These are phyloP conservation scores for Cadophora sp. DNA, from an alignment of 2,329 filamentous ascomycete genomes.

Conservation along the genomic window DNA sequence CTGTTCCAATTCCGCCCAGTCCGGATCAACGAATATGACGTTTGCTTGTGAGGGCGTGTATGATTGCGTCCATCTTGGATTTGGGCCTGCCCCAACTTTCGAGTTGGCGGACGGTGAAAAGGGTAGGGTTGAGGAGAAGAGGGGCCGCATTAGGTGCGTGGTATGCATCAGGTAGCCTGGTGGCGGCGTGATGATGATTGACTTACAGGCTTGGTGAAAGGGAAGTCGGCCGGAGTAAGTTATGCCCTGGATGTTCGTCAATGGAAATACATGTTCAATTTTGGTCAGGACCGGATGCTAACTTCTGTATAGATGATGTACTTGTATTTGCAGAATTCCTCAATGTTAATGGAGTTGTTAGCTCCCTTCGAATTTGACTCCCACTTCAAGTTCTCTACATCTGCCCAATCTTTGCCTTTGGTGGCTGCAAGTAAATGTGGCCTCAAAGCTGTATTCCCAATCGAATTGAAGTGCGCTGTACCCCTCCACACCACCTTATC, in stretches of 20 bases:
- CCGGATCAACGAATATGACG: slow-evolving; percentile 56
- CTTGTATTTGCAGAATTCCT: slow-evolving; percentile 58
- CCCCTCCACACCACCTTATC: slow-evolving; percentile 58
- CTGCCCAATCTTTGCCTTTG: slow-evolving; percentile 52
- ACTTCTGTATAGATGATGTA: slow-evolving; percentile 59
- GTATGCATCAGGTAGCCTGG: slow-evolving; percentile 57
- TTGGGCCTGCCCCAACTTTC: slow-evolving; percentile 23
- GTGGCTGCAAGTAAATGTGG: slow-evolving; percentile 34
- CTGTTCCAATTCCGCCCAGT: slow-evolving; percentile 58
- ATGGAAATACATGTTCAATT: neutral
- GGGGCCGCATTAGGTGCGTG: slow-evolving; percentile 54
- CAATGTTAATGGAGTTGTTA: slow-evolving; percentile 56
- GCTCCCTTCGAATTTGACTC: slow-evolving; percentile 37
- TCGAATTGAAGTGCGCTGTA: slow-evolving; percentile 54
- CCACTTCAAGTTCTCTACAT: slow-evolving; percentile 51
- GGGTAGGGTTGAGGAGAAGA: slow-evolving; percentile 48
- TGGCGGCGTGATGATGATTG: slow-evolving; percentile 55
- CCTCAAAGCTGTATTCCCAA: slow-evolving; percentile 38
- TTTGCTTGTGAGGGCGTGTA: slow-evolving; percentile 50
- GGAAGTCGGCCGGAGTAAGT: slow-evolving; percentile 59
- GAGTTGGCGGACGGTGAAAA: slow-evolving; percentile 27
- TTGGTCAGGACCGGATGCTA: neutral
- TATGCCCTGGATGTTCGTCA: slow-evolving; percentile 46
- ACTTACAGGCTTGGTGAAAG: slow-evolving; percentile 57
- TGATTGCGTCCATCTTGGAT: slow-evolving; percentile 48